Conservation (phyloP, 164 flowering plant genomes). For the Vitis riparia region DNA sequence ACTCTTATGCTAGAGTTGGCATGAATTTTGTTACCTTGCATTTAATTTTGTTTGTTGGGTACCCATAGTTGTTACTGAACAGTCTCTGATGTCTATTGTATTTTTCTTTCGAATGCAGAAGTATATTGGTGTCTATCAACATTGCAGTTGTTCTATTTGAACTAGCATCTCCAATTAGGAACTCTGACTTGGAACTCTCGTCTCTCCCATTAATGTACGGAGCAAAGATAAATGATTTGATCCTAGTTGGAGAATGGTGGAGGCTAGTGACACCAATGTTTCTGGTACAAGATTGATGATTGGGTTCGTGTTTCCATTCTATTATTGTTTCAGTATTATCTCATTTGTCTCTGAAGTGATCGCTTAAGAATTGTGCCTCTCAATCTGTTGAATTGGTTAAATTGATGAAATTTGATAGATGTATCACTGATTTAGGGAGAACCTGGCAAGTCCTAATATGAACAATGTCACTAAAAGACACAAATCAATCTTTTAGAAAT, state of each 20-base stretch:
- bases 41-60: not conserved
- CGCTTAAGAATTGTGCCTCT: not conserved
- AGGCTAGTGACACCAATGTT: conserved; percentile 89
- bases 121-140: conserved; percentile 55
- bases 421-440: too few species aligned
- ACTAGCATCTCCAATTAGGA: conserved; percentile 64
- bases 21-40: not conserved
- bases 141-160: conserved; percentile 70
- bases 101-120: conserved; percentile 41
- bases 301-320: conserved; percentile 54
- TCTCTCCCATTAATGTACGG: conserved; percentile 71
- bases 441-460: too few species aligned
- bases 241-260: conserved; percentile 84
- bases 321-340: conserved; percentile 8
- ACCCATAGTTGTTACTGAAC: not conserved
- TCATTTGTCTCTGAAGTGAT: not conserved
- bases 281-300: conserved; percentile 76
- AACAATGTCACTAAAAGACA: too few species aligned
- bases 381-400: too few species aligned
- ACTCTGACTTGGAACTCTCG: conserved; percentile 40
- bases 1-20: not conserved
- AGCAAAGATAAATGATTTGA: conserved; percentile 70
- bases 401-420: too few species aligned
- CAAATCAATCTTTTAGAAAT: too few species aligned
- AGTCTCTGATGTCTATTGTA: conserved; percentile 5